These are phyloP conservation scores for Marasmius tenuissimus DNA, from an alignment of 1,284 basidiomycete genomes.

Conservation along the genomic window DNA sequence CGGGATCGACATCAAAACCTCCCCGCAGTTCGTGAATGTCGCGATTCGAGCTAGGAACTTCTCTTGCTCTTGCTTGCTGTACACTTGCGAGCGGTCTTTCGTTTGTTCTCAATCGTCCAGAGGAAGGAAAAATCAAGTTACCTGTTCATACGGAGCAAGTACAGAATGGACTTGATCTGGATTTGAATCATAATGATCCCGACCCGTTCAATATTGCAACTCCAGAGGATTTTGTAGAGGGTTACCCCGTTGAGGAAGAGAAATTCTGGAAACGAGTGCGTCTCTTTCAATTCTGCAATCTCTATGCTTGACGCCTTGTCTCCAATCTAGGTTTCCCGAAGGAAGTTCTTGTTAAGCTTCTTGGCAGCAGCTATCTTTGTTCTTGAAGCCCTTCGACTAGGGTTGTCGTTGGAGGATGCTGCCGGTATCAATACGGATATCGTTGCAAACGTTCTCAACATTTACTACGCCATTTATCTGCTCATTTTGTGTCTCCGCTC, in stretches of 20 bases:
- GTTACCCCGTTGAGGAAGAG: slow-evolving; percentile 70
- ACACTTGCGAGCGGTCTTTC: slow-evolving; percentile 46
- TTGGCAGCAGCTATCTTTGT: slow-evolving; percentile 45
- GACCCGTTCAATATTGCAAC: slow-evolving; percentile 82
- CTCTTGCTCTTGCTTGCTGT: slow-evolving; percentile 43
- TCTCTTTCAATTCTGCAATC: slow-evolving; percentile 17
- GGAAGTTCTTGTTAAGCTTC: slow-evolving; percentile 52
- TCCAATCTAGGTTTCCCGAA: slow-evolving; percentile 46
- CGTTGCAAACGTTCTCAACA: slow-evolving; percentile 47
- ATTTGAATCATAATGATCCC: not conserved
- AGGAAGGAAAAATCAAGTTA: slow-evolving; percentile 57
- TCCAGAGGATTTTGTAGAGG: slow-evolving; percentile 71
- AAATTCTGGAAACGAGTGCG: slow-evolving; percentile 72
- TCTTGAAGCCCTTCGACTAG: slow-evolving; percentile 52
- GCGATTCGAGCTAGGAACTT: slow-evolving; percentile 59
- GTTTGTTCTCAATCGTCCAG: slow-evolving; percentile 33
- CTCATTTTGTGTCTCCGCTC: slow-evolving; percentile 53
- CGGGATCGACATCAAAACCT: too few relatives aligned
- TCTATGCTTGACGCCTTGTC: not conserved
- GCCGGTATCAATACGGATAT: slow-evolving; percentile 30
- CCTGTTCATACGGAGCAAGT: slow-evolving; percentile 40
- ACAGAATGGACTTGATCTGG: slow-evolving; percentile 20
- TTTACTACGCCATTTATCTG: slow-evolving; percentile 62
- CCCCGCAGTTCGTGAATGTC: slow-evolving; percentile 40
- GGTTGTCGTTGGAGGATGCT: slow-evolving; percentile 46